Conservation (phyloP, 371 early-diverging fungal genomes). For the Mucor velutinosus region DNA sequence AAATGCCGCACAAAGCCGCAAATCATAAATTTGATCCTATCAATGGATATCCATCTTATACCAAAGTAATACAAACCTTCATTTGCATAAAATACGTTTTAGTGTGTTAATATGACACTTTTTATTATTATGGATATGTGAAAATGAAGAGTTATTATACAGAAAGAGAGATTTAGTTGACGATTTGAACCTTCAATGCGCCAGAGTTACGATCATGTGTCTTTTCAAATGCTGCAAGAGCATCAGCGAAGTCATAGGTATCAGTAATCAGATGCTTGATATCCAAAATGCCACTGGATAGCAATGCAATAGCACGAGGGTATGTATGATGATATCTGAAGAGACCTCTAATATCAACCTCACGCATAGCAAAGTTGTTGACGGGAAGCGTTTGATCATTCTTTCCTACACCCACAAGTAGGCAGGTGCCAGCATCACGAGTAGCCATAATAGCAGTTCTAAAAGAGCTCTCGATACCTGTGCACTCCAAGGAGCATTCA, state of each 20-base stretch:
- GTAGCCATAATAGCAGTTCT: constrained; percentile 49
- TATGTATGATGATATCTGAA: constrained; percentile 52
- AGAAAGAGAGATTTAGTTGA: constrained; percentile 23
- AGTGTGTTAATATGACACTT: too few relatives aligned
- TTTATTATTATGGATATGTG: not conserved
- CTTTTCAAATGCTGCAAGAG: constrained; percentile 46
- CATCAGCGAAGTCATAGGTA: constrained; percentile 45
- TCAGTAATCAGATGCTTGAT: constrained; percentile 48
- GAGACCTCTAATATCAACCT: constrained; percentile 47
- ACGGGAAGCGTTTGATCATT: constrained; percentile 48
- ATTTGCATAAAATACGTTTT: too few relatives aligned
- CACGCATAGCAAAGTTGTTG: constrained; percentile 55
- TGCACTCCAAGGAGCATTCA: constrained; percentile 45
- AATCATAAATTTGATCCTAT: not conserved
- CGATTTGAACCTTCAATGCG: constrained; percentile 49
- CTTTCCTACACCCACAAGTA: constrained; percentile 51
- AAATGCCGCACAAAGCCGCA: not conserved
- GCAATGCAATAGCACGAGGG: constrained; percentile 42
- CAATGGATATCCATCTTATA: not conserved
- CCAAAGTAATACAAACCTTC: too few relatives aligned
- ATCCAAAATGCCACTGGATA: constrained; percentile 36
- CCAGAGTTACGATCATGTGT: constrained; percentile 39
- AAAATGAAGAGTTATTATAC: not conserved
- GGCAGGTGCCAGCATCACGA: constrained; percentile 43
- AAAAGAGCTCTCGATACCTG: constrained; percentile 49